A percentile compares a stretch with the other conserved stretches of the same genome.
phyloP scores from a whole-genome alignment of 257 asterid species.

The Ophiorrhiza pumila region DNA sequence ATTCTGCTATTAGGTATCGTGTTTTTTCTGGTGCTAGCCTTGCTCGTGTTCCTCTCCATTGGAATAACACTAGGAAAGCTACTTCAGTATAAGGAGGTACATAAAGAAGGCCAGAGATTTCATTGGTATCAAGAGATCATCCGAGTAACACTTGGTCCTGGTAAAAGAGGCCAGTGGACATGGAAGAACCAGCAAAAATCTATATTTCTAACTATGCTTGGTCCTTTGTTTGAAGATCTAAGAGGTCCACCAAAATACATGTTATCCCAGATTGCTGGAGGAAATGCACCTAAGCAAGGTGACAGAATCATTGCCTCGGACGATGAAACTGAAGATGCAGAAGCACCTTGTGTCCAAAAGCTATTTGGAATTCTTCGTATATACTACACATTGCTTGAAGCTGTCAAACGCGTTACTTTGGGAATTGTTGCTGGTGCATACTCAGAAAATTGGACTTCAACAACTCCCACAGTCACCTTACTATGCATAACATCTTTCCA shows the following conservation, averaged over 20 bases:
- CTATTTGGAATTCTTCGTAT: slow-evolving; percentile 82
- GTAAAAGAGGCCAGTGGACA: slow-evolving; percentile 97
- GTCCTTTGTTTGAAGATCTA: slow-evolving; percentile 90
- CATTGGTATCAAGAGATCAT: slow-evolving; percentile 91
- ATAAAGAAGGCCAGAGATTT: slow-evolving; percentile 55
- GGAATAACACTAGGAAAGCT: slow-evolving; percentile 84
- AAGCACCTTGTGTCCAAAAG: slow-evolving; percentile 82
- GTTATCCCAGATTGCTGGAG: slow-evolving; percentile 73
- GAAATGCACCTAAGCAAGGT: slow-evolving; percentile 33
- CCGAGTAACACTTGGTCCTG: slow-evolving; percentile 86
- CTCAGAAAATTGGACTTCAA: slow-evolving; percentile 45
- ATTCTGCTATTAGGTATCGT: slow-evolving; percentile 56
- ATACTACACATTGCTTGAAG: slow-evolving; percentile 72
- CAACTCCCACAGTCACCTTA: slow-evolving; percentile 47
- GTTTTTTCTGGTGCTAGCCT: slow-evolving; percentile 50
- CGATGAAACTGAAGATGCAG: slow-evolving; percentile 91
- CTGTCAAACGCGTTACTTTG: slow-evolving; percentile 47
- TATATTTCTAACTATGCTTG: slow-evolving; percentile 45
- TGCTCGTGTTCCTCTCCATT: slow-evolving; percentile 64
- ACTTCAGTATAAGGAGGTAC: slow-evolving; percentile 91
- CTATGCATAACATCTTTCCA: slow-evolving; percentile 68
- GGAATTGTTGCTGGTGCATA: slow-evolving; percentile 74
- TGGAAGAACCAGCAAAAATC: slow-evolving; percentile 63
- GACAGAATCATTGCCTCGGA: slow-evolving; percentile 77
- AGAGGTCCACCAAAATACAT: slow-evolving; percentile 97